Base-by-base conservation (phyloP, 2,329 filamentous ascomycete species). In the Hypocrella siamensis region DNA sequence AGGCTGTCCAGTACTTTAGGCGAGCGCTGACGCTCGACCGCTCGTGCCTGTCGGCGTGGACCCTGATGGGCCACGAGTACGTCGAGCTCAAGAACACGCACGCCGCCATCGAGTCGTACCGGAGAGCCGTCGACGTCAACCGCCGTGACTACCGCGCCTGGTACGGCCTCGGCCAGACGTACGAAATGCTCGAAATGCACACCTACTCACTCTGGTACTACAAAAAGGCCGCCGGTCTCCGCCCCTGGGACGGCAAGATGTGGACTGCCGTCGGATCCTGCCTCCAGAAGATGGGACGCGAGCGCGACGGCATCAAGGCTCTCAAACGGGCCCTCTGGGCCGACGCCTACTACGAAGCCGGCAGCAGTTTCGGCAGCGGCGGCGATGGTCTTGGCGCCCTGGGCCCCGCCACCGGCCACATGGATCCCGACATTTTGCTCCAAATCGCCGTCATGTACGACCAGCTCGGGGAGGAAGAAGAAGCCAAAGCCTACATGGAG, bases 81-180 rank as follows among this genome's bases (percentile, higher is more conserved):
- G 85, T 96, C 33, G 90, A 98, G 54, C 75, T 98, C 56, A 98
- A 96, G 49, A 98, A 98, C 51, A 96, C 88, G 0, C 90, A 98
- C 46, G 88, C 90, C 0, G 90, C 90, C 7, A 96, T 98, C 38
- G 90, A 98, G 53, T 93, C 84, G 2, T 98, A 98, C 49, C 75
- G 90, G 2, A 78, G 90, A 26, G 90, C 90, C 2, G 88, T 98
- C 2, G 90, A 98, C 46, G 83, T 90, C 43, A 96, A 98, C 48
- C 75, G 88, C 21, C 83, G 90, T 44, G 90, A 98, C 52, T 96
- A 96, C 52, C 79, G 90, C 35, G 90, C 90, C 4, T 98, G 90
- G 90, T 96, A 98, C 49, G 90, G 90, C 21, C 65, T 98, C 0
- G 90, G 90, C 1, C 88, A 96, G 52, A 92, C 90, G 2, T 98